These are phyloP conservation scores for Coemansia sp. DNA, from an alignment of 192 early-diverging fungal species.

Conservation along the genomic window DNA sequence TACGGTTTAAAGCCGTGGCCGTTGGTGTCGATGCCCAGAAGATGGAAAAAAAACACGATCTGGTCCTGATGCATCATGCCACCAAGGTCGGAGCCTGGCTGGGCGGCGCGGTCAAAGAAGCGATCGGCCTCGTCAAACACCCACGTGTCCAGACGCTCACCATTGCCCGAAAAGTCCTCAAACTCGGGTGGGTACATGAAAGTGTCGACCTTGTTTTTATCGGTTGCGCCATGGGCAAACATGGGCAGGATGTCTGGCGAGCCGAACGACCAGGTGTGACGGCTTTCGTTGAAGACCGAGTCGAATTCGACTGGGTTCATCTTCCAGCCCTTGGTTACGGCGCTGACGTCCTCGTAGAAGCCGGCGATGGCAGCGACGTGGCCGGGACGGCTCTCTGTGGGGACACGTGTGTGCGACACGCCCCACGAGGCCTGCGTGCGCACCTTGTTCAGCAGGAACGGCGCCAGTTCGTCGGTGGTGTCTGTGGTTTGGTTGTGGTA, in stretches of 20 bases:
- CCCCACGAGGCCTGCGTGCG: constrained; percentile 72
- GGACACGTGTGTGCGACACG: constrained; percentile 88
- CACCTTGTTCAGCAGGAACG: constrained; percentile 61
- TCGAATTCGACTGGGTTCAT: constrained; percentile 97
- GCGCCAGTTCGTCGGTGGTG: constrained; percentile 43
- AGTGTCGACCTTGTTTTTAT: constrained; percentile 75
- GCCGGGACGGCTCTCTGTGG: constrained; percentile 93
- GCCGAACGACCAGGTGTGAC: constrained; percentile 96
- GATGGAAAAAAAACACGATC: constrained; percentile 89
- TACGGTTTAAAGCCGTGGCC: constrained; percentile 85
- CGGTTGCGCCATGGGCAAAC: constrained; percentile 90
- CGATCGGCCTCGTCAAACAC: constrained; percentile 82
- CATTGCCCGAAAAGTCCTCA: constrained; percentile 91
- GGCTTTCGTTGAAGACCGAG: constrained; percentile 90
- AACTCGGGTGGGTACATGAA: constrained; percentile 86
- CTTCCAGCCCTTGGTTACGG: constrained; percentile 97
- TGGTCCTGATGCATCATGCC: constrained; percentile 68
- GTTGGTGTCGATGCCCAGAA: constrained; percentile 95
- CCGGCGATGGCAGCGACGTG: constrained; percentile 98
- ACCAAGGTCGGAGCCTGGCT: constrained; percentile 45
- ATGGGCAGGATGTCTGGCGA: constrained; percentile 97
- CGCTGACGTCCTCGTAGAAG: constrained; percentile 97
- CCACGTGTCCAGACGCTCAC: constrained; percentile 83
- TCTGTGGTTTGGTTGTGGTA: constrained; percentile 51
- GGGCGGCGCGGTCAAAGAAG: constrained; percentile 59